phyloP scores from a whole-genome alignment of 768 basidiomycete genomes.

The Boletus huronensis region DNA sequence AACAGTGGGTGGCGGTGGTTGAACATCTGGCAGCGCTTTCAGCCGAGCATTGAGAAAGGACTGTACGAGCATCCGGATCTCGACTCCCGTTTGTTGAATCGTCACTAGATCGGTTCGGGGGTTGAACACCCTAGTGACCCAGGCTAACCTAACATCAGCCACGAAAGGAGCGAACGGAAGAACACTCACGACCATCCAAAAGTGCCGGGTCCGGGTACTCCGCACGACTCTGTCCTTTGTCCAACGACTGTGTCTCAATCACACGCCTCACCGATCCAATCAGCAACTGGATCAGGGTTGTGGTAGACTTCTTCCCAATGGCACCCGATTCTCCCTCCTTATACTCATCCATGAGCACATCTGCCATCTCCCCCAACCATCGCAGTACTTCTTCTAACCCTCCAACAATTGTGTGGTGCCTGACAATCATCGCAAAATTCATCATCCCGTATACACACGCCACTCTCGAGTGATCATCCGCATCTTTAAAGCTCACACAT shows the following conservation, averaged over 20 bases:
- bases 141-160: conserved; percentile 40
- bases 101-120: conserved; percentile 42
- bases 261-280: conserved; percentile 56
- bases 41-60: conserved; percentile 59
- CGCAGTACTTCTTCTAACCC: conserved; percentile 48
- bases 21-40: conserved; percentile 41
- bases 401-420: conserved; percentile 45
- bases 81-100: conserved; percentile 42
- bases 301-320: conserved; percentile 25
- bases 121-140: conserved; percentile 50
- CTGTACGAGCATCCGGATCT: conserved; percentile 56
- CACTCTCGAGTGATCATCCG: conserved; percentile 59
- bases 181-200: conserved; percentile 49
- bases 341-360: conserved; percentile 54
- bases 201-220: conserved; percentile 64
- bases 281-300: conserved; percentile 47
- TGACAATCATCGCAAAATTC: conserved; percentile 62
- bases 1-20: conserved; percentile 32
- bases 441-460: conserved; percentile 74
- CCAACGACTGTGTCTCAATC: conserved; percentile 38
- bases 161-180: neutral
- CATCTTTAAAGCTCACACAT: conserved; percentile 65
- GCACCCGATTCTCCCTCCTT: conserved; percentile 28
- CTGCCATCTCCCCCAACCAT: conserved; percentile 65
- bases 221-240: conserved; percentile 31